Evolutionary conservation across 768 basidiomycete genomes (phyloP).

Genomic region (Boletus rufocinnamomeus): DNA sequence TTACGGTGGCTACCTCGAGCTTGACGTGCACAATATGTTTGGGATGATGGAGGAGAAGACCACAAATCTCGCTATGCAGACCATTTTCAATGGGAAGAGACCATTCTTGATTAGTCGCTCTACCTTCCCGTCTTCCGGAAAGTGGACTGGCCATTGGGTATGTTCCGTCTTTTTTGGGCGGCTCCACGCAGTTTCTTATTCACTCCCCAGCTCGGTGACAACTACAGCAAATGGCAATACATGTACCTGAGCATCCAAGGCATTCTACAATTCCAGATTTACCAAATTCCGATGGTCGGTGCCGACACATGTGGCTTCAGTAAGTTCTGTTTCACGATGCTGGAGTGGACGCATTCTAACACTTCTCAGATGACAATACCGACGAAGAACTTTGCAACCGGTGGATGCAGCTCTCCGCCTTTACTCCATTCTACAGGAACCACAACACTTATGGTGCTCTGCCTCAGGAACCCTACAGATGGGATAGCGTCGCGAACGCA

Average conservation of each 20-base stretch:
- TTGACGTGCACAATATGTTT: slow-evolving; percentile 72
- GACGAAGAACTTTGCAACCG: slow-evolving; percentile 81
- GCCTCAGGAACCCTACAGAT: slow-evolving; percentile 78
- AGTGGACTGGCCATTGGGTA: slow-evolving; percentile 76
- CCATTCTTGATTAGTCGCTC: slow-evolving; percentile 74
- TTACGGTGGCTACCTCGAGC: slow-evolving; percentile 57
- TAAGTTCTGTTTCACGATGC: slow-evolving; percentile 7
- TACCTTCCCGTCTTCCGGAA: slow-evolving; percentile 67
- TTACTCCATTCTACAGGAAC: slow-evolving; percentile 81
- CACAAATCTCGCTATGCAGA: slow-evolving; percentile 58
- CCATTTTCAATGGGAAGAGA: slow-evolving; percentile 56
- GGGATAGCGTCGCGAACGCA: slow-evolving; percentile 78
- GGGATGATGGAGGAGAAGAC: slow-evolving; percentile 72
- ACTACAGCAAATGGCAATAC: slow-evolving; percentile 74
- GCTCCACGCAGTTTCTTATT: neutral
- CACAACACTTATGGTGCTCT: slow-evolving; percentile 68
- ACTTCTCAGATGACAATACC: slow-evolving; percentile 51
- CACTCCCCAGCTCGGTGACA: slow-evolving; percentile 63
- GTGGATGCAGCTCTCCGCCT: slow-evolving; percentile 87
- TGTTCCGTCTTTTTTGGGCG: neutral
- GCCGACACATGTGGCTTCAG: slow-evolving; percentile 58
- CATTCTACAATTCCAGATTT: slow-evolving; percentile 79
- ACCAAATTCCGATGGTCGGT: slow-evolving; percentile 83
- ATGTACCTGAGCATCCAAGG: slow-evolving; percentile 73
- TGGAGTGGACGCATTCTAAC: neutral